phyloP scores from a whole-genome alignment of 2,329 filamentous ascomycete genomes.

The Pyrenochaeta sp. region DNA sequence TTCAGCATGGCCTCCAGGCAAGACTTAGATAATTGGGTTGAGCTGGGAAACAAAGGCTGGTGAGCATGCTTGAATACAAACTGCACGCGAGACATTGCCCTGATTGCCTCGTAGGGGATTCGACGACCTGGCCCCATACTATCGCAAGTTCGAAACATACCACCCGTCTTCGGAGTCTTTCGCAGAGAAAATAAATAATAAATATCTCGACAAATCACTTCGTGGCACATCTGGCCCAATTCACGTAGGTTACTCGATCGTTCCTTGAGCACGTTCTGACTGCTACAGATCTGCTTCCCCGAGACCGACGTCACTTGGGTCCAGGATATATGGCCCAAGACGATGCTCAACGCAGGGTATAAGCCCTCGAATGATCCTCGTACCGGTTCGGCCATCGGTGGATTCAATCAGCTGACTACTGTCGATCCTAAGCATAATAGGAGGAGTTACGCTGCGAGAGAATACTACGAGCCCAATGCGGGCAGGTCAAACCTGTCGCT shows the following conservation, averaged over 20 bases:
- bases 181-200: slow-evolving; percentile 30
- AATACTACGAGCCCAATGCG: slow-evolving; percentile 48
- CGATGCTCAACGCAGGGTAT: slow-evolving; percentile 36
- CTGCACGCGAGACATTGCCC: too few species aligned
- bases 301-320: slow-evolving; percentile 29
- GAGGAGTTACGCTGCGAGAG: slow-evolving; percentile 48
- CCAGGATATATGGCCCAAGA: slow-evolving; percentile 40
- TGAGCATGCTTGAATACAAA: slow-evolving; percentile 4
- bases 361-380: slow-evolving; percentile 33
- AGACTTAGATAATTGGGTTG: slow-evolving; percentile 51
- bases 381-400: slow-evolving; percentile 38
- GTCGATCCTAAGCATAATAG: slow-evolving; percentile 34
- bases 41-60: slow-evolving; percentile 51
- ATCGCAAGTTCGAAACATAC: slow-evolving; percentile 48
- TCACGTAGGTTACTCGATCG: slow-evolving; percentile 21
- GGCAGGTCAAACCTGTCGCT: slow-evolving; percentile 57
- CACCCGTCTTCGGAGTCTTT: slow-evolving; percentile 31
- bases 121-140: slow-evolving; percentile 45
- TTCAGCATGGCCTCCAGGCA: slow-evolving; percentile 39
- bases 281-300: slow-evolving; percentile 29
- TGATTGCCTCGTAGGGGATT: slow-evolving; percentile 22
- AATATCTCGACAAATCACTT: slow-evolving; percentile 34
- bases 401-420: slow-evolving; percentile 41
- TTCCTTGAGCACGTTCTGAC: slow-evolving; percentile 2
- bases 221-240: slow-evolving; percentile 37